Evolutionary conservation across 495 filamentous ascomycete genomes (phyloP).

Genomic region (Aspergillus steynii): DNA sequence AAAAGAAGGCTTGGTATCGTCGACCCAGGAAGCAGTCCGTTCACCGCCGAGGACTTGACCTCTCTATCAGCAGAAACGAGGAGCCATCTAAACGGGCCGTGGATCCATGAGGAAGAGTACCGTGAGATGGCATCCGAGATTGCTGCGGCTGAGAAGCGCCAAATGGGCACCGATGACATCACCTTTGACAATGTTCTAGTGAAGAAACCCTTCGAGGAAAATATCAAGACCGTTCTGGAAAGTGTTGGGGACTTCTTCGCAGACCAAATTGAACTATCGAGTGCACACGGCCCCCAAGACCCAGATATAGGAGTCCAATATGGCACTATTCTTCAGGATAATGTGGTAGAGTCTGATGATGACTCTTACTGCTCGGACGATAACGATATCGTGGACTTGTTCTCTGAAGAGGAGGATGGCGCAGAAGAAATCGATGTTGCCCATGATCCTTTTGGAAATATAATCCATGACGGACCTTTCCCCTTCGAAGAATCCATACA

Average conservation of each 20-base stretch:
- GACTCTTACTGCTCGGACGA: conserved; percentile 57
- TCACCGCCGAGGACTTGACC: conserved; percentile 74
- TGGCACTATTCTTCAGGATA: conserved; percentile 48
- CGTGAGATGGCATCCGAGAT: conserved; percentile 60
- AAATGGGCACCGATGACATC: conserved; percentile 44
- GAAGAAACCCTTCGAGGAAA: conserved; percentile 48
- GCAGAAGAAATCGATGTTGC: conserved; percentile 15
- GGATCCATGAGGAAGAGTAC: conserved; percentile 92
- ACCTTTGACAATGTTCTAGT: conserved; percentile 66
- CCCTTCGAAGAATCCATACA: not conserved
- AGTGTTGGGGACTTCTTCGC: conserved; percentile 86
- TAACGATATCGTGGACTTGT: conserved; percentile 28
- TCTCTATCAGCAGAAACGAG: conserved; percentile 84
- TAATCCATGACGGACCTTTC: conserved; percentile 8
- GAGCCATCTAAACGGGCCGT: conserved; percentile 64
- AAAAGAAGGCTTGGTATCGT: conserved; percentile 64
- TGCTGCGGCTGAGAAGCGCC: conserved; percentile 59
- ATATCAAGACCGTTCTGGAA: conserved; percentile 72
- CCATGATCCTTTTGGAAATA: conserved; percentile 12
- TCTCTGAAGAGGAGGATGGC: conserved; percentile 23
- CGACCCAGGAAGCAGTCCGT: conserved; percentile 68
- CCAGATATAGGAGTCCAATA: conserved; percentile 8
- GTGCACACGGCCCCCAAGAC: conserved; percentile 12
- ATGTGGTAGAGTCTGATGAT: conserved; percentile 46
- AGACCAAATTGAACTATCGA: conserved; percentile 51